Base-by-base conservation (phyloP, 306 rosid species). In the Alnus glutinosa region DNA sequence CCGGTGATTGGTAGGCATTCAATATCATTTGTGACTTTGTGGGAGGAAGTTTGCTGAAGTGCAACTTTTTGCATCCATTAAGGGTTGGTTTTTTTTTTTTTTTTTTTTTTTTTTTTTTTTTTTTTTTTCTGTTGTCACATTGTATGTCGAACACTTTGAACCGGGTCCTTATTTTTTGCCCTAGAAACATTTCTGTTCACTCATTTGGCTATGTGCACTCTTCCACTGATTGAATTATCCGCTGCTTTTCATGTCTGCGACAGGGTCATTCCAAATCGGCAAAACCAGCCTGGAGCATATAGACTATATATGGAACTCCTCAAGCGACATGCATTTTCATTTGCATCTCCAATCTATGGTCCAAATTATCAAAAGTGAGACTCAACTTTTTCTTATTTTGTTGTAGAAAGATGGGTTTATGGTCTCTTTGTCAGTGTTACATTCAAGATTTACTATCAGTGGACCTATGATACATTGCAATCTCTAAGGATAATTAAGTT, bases 261-360 rank as follows among this genome's bases (percentile, higher is more conserved):
- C 84, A 93, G 98, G 92, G 89, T 91, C 75, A 85, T 91, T 79
- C 95, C 95, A 15, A 68, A 86, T 77, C 89, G 98, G 71, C 81
- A 79, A 74, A 79, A 84, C 34, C 90, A 86, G 49, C 96, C 98
- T 55, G 79, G 83, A 39, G 95, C 97, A 11, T 91, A 89, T 82
- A 86, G 90, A 77, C 93, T 95, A 80, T 92, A 91, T 78, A 58
- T 95, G 96, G 90, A 90, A 79, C 92, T 95, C 54, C 87, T 95
- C 71, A 93, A 82, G 87, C 84, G 83, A 82, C 83, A 90, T 69
- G 79, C 80, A 15, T 73, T 85, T 49, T 73, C 69, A 63, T 89
- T 88, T 78, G 44, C 83, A 13, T 83, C 83, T 75, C 90, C 79
- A 74, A 76, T 88, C 72, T 19, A 39, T 73, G 90, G 89, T 79